A percentile compares a stretch with the other conserved stretches of the same genome.
phyloP scores from a whole-genome alignment of 305 asterid species.

The Fraxinus angustifolia region DNA sequence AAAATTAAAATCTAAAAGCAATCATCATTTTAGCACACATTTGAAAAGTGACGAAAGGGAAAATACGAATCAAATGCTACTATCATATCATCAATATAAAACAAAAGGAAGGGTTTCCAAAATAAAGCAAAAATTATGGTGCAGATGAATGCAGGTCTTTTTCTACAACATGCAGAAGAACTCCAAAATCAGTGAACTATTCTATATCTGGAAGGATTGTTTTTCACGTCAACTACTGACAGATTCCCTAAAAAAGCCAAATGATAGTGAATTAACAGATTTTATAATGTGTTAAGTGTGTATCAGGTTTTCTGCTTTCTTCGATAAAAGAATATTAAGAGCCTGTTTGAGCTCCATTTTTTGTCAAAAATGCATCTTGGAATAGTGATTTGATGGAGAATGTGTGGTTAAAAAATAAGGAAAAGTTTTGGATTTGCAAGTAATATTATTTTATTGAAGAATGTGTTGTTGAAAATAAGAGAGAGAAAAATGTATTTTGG shows the following conservation, averaged over 20 bases:
- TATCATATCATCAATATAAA: not conserved
- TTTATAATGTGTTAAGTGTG: conserved; percentile 14
- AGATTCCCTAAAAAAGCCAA: not conserved
- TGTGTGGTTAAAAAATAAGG: too few species aligned
- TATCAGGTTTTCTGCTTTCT: not conserved
- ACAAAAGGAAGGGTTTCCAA: not conserved
- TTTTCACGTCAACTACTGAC: not conserved
- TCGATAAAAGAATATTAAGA: not conserved
- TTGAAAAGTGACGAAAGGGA: not conserved
- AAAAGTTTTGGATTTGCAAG: too few species aligned
- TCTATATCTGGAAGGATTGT: not conserved
- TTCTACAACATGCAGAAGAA: not conserved
- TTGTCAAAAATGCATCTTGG: too few species aligned
- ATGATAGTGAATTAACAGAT: not conserved
- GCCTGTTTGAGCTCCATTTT: too few species aligned
- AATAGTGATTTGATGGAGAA: too few species aligned
- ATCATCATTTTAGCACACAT: not conserved
- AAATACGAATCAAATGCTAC: not conserved
- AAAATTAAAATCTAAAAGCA: too few species aligned
- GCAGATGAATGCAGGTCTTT: not conserved
- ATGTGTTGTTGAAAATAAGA: too few species aligned
- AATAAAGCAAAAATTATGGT: not conserved
- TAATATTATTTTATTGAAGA: too few species aligned
- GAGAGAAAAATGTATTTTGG: too few species aligned
- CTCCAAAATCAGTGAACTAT: not conserved